phyloP scores from a whole-genome alignment of 768 basidiomycete species.

The Leccinum obscurum region DNA sequence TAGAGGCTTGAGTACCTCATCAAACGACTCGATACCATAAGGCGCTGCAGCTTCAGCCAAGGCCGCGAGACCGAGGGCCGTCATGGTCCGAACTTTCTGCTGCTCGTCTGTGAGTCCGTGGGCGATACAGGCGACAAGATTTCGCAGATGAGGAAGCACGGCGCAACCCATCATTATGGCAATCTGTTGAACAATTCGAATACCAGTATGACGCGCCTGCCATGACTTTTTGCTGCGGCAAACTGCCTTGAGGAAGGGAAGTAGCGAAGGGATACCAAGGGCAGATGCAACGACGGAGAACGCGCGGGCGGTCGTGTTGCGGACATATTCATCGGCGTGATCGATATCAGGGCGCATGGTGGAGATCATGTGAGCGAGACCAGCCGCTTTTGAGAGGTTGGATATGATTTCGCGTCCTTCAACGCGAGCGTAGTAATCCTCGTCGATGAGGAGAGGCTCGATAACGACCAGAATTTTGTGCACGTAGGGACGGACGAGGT shows the following conservation, averaged over 20 bases:
- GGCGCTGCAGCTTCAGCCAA: constrained; percentile 97
- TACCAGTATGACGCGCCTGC: constrained; percentile 99
- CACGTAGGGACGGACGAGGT: constrained; percentile 97
- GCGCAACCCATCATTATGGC: constrained; percentile 99
- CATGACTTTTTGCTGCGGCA: constrained; percentile 99
- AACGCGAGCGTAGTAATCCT: constrained; percentile 94
- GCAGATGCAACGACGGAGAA: constrained; percentile 99
- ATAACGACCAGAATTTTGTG: constrained; percentile 99
- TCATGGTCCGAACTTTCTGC: constrained; percentile 81
- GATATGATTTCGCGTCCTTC: constrained; percentile 99
- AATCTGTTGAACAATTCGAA: constrained; percentile 99
- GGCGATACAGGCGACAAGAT: constrained; percentile 94
- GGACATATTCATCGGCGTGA: constrained; percentile 98
- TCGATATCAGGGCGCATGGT: constrained; percentile 99
- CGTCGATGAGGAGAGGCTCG: constrained; percentile 80
- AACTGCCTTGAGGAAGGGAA: constrained; percentile 98
- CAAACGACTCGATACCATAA: constrained; percentile 99
- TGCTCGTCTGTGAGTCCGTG: constrained; percentile 77
- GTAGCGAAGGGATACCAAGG: constrained; percentile 93
- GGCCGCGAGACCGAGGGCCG: constrained; percentile 77
- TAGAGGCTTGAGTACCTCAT: constrained; percentile 83
- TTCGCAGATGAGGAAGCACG: constrained; percentile 93
- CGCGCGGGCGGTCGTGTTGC: constrained; percentile 97
- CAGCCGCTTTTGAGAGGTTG: constrained; percentile 97
- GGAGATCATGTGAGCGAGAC: constrained; percentile 99